A percentile compares a stretch with the other conserved stretches of the same genome.
Evolutionary conservation across 2,329 filamentous ascomycete genomes (phyloP).

Genomic region (Botrytis aclada): DNA sequence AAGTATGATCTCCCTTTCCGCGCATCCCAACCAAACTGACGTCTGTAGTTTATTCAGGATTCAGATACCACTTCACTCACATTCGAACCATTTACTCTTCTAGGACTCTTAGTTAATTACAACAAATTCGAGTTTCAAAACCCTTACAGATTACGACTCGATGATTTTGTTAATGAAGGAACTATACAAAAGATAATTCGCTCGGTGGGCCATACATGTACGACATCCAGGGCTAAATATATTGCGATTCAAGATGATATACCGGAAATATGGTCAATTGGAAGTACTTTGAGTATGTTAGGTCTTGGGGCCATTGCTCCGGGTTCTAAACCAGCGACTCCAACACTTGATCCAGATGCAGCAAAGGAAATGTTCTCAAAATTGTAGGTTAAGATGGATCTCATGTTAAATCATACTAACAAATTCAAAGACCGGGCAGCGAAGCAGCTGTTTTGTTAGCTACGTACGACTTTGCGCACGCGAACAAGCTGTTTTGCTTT

Average conservation of each 20-base stretch:
- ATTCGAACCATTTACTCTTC: constrained; percentile 73
- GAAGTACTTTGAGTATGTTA: constrained; percentile 77
- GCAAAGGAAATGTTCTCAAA: constrained; percentile 77
- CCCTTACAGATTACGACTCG: constrained; percentile 85
- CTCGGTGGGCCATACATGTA: constrained; percentile 71
- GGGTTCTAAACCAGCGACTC: constrained; percentile 60
- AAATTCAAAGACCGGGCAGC: constrained; percentile 62
- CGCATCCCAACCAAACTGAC: constrained; percentile 19
- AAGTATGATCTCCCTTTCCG: constrained; percentile 52
- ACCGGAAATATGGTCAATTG: constrained; percentile 84
- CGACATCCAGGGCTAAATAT: constrained; percentile 68
- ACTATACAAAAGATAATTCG: constrained; percentile 79
- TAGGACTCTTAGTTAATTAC: constrained; percentile 91
- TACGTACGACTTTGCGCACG: constrained; percentile 88
- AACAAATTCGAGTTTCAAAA: constrained; percentile 99
- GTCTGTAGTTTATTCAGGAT: constrained; percentile 72
- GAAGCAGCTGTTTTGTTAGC: constrained; percentile 79
- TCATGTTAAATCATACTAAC: constrained; percentile 24
- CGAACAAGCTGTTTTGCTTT: constrained; percentile 93
- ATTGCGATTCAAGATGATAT: constrained; percentile 85
- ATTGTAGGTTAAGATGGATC: constrained; percentile 55
- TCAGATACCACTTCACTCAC: constrained; percentile 61
- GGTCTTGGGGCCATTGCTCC: constrained; percentile 75
- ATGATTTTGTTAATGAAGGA: constrained; percentile 91
- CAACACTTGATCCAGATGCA: constrained; percentile 70